Percentiles rank a stretch among this genome's conserved stretches.
Evolutionary conservation across 2,329 filamentous ascomycete species (phyloP).

Genomic region (Talaromyces sp.): DNA sequence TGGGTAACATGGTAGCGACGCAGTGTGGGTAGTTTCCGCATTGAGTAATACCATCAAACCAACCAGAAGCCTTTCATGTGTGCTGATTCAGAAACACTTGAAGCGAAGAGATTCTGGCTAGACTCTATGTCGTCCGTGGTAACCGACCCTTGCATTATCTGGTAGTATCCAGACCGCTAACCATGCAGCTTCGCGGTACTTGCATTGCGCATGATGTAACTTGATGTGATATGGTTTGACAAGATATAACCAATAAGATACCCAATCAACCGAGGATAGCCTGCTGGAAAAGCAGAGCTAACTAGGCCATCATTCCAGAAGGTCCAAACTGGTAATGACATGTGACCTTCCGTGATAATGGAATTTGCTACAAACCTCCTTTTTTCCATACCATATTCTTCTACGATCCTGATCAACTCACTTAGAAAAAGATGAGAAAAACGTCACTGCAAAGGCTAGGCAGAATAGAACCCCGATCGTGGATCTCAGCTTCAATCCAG

Average conservation of each 20-base stretch:
- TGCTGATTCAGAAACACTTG: background rate
- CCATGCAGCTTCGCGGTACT: background rate
- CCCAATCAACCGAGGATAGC: background rate
- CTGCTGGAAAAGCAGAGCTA: background rate
- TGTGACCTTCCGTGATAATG: background rate
- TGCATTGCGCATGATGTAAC: background rate
- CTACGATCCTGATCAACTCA: background rate
- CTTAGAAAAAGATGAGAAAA: background rate
- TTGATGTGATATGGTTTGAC: background rate
- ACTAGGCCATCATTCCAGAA: background rate
- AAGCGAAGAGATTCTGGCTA: background rate
- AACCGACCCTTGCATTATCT: background rate
- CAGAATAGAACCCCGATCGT: background rate
- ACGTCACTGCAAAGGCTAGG: background rate
- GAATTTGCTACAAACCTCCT: background rate
- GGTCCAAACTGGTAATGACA: background rate
- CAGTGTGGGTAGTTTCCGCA: background rate
- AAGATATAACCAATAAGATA: background rate
- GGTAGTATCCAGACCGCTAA: background rate
- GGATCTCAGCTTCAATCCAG: background rate
- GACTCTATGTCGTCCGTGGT: background rate
- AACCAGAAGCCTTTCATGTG: background rate
- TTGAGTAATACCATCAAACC: background rate
- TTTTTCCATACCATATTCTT: background rate
- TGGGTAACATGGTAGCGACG: background rate